Conservation (phyloP, 495 filamentous ascomycete genomes). For the Schizothecium vesticola region DNA sequence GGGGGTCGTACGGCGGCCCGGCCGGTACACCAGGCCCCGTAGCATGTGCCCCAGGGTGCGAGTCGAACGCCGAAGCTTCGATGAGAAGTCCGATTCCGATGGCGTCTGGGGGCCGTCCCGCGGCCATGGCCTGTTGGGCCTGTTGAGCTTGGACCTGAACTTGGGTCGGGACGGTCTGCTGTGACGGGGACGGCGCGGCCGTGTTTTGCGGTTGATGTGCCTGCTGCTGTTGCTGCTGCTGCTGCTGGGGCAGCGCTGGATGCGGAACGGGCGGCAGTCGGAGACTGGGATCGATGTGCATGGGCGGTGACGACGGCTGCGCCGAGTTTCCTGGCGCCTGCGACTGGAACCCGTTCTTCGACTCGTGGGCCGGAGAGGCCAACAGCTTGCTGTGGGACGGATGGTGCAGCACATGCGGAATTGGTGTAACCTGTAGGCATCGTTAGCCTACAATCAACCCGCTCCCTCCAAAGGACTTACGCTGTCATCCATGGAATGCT, state of each 20-base stretch:
- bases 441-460: not conserved
- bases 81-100: slow-evolving; percentile 26
- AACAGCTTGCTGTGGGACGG: slow-evolving; percentile 8
- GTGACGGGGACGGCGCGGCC: not conserved
- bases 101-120: slow-evolving; percentile 21
- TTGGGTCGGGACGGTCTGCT: not conserved
- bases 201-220: not conserved
- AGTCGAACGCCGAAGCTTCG: slow-evolving; percentile 24
- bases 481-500: slow-evolving; percentile 46
- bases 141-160: slow-evolving; percentile 2
- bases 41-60: slow-evolving; percentile 8
- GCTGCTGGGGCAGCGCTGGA: slow-evolving; percentile 8
- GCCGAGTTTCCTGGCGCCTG: not conserved
- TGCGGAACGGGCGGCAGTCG: slow-evolving; percentile 7
- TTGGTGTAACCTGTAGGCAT: slow-evolving; percentile 22
- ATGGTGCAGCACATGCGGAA: slow-evolving; percentile 29
- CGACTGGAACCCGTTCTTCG: slow-evolving; percentile 1
- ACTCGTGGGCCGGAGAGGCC: slow-evolving; percentile 12
- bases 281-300: slow-evolving; percentile 23
- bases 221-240: not conserved
- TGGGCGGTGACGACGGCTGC: slow-evolving; percentile 6
- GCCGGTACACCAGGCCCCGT: not conserved
- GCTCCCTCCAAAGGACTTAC: slow-evolving; percentile 21
- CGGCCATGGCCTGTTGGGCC: slow-evolving; percentile 8
- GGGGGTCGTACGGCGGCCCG: slow-evolving; percentile 19